Percentiles rank a stretch among this genome's conserved stretches.
These are phyloP conservation scores for Boletellus sp. DNA, from an alignment of 768 basidiomycete genomes.

Conservation along the genomic window DNA sequence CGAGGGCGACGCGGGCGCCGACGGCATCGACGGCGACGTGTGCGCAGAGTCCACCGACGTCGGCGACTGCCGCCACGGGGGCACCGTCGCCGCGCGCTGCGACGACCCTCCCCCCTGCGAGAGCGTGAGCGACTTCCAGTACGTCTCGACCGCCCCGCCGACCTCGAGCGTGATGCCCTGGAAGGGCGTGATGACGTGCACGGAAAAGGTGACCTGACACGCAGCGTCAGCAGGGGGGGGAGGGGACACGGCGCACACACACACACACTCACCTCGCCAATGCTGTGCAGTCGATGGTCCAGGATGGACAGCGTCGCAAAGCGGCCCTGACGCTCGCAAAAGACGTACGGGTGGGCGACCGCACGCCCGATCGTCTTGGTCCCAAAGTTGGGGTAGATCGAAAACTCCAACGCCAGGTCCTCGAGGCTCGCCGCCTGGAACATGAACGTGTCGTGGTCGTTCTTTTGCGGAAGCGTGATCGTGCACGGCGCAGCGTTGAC, in stretches of 20 bases:
- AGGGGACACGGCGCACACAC: neutral
- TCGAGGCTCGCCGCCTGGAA: slow-evolving; percentile 82
- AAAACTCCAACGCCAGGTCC: slow-evolving; percentile 81
- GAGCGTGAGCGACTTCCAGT: slow-evolving; percentile 82
- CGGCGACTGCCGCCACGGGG: slow-evolving; percentile 34
- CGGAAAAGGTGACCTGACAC: slow-evolving; percentile 78
- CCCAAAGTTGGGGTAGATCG: slow-evolving; percentile 95
- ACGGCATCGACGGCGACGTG: slow-evolving; percentile 68
- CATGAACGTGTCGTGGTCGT: slow-evolving; percentile 67
- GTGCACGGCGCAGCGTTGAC: slow-evolving; percentile 86
- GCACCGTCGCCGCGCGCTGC: slow-evolving; percentile 30
- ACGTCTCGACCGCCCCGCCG: slow-evolving; percentile 93
- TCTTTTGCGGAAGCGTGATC: slow-evolving; percentile 78
- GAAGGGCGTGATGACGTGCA: slow-evolving; percentile 84
- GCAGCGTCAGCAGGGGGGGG: slow-evolving; percentile 11
- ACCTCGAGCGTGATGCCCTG: slow-evolving; percentile 90
- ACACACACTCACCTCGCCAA: slow-evolving; percentile 70
- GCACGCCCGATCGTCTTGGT: slow-evolving; percentile 95
- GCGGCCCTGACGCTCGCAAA: slow-evolving; percentile 53
- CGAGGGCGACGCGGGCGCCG: slow-evolving; percentile 41
- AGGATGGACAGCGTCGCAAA: slow-evolving; percentile 73
- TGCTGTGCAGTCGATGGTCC: slow-evolving; percentile 88
- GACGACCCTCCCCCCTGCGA: too few relatives aligned
- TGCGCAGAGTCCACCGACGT: slow-evolving; percentile 50
- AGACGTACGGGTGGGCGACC: slow-evolving; percentile 74